A percentile compares a stretch with the other conserved stretches of the same genome.
phyloP scores from a whole-genome alignment of 2,329 filamentous ascomycete genomes.

The Penicillium janthinellum region DNA sequence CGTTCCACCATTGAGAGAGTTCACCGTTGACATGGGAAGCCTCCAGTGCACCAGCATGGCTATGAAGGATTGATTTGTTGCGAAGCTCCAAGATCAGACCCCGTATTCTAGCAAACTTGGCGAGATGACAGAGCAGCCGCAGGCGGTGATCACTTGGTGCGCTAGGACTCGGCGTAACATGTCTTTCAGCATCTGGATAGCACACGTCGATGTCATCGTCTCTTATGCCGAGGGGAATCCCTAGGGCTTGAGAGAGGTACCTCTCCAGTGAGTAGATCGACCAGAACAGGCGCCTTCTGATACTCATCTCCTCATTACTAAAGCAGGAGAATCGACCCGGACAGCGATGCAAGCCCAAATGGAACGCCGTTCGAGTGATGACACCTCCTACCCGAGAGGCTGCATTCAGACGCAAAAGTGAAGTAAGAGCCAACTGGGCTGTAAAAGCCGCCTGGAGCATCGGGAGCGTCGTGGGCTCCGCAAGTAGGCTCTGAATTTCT shows the following conservation, averaged over 20 bases:
- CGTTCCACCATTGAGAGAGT: conserved; percentile 56
- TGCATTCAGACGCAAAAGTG: conserved; percentile 59
- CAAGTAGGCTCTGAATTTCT: conserved; percentile 51
- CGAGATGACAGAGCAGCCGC: conserved; percentile 44
- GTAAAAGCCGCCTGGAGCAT: conserved; percentile 55
- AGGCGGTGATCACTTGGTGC: conserved; percentile 29
- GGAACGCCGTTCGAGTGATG: conserved; percentile 58
- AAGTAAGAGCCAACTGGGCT: conserved; percentile 58
- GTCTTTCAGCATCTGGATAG: conserved; percentile 53
- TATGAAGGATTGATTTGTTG: conserved; percentile 54
- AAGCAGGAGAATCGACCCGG: conserved; percentile 57
- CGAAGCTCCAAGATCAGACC: conserved; percentile 56
- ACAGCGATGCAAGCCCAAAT: conserved; percentile 62
- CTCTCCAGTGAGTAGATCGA: conserved; percentile 59
- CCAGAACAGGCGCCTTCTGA: conserved; percentile 59
- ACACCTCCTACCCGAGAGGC: conserved; percentile 59
- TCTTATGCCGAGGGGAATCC: conserved; percentile 56
- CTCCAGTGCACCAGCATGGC: conserved; percentile 47
- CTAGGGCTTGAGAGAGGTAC: conserved; percentile 59
- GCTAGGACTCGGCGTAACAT: conserved; percentile 26
- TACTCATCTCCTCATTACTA: conserved; percentile 47
- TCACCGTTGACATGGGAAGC: conserved; percentile 53
- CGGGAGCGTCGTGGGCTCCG: conserved; percentile 51
- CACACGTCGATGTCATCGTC: conserved; percentile 63
- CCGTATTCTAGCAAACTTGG: conserved; percentile 53